Percentiles rank a stretch among this genome's conserved stretches.
Conservation (phyloP, 176 grass and related monocot species). For the Lolium perenne region DNA sequence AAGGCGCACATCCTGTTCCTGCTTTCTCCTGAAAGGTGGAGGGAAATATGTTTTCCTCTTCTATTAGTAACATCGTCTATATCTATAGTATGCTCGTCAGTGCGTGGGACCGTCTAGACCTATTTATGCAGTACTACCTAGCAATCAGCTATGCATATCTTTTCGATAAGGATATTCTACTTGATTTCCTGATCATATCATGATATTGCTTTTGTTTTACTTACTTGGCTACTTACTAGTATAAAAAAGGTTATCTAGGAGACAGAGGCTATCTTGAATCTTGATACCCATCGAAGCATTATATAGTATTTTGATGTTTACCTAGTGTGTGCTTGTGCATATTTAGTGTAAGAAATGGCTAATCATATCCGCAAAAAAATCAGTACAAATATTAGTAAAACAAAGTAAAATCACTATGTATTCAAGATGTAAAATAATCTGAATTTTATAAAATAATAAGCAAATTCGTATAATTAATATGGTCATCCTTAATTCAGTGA, state of each 20-base stretch:
- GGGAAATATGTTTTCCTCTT: background rate
- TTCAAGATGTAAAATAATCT: too few species aligned
- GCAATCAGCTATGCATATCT: slow-evolving; percentile 16
- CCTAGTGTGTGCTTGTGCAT: too few species aligned
- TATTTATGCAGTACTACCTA: slow-evolving; percentile 7
- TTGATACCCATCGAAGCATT: background rate
- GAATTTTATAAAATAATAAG: too few species aligned
- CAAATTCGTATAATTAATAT: too few species aligned
- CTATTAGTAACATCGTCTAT: background rate
- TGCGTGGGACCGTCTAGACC: background rate
- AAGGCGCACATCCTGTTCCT: background rate
- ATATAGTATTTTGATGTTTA: background rate
- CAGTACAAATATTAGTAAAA: too few species aligned
- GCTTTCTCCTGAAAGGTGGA: background rate
- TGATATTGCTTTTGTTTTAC: background rate
- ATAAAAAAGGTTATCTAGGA: background rate
- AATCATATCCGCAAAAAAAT: too few species aligned
- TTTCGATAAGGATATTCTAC: background rate
- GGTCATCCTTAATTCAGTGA: too few species aligned
- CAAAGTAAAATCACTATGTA: too few species aligned
- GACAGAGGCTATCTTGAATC: background rate
- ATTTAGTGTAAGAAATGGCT: too few species aligned
- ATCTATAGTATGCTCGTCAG: background rate
- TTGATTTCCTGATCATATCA: background rate
- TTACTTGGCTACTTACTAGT: background rate